Evolutionary conservation across 345 rosid genomes (phyloP).

Genomic region (Brassica incana): DNA sequence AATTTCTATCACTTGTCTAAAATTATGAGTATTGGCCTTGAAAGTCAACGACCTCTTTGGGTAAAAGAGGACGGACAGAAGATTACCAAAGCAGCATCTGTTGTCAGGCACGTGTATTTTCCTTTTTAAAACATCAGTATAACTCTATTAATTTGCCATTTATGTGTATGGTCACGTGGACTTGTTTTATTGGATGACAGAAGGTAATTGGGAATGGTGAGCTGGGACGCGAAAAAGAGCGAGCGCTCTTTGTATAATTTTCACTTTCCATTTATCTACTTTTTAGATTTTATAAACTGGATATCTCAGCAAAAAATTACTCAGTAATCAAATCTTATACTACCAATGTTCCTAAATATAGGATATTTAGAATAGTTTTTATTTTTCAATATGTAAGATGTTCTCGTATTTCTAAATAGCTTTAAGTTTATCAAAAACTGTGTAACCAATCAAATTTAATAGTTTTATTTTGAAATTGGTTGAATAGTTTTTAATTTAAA

Average conservation of each 20-base stretch:
- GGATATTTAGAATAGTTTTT: too few relatives aligned
- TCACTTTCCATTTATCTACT: constrained; percentile 24
- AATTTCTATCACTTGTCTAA: neutral
- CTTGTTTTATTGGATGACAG: neutral
- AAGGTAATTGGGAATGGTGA: neutral
- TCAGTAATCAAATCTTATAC: neutral
- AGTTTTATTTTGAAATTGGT: too few relatives aligned
- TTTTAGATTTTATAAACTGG: neutral
- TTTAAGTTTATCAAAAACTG: too few relatives aligned
- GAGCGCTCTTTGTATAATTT: neutral
- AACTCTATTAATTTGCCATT: neutral
- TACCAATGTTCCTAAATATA: too few relatives aligned
- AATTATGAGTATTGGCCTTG: neutral
- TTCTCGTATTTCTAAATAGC: too few relatives aligned
- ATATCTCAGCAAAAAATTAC: neutral
- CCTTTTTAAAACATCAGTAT: neutral
- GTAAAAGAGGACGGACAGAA: constrained; percentile 8
- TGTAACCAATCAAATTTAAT: too few relatives aligned
- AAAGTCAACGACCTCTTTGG: constrained; percentile 38
- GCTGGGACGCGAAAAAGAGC: neutral
- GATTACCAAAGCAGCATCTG: constrained; percentile 23
- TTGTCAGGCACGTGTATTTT: constrained; percentile 28
- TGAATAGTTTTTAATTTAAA: too few relatives aligned
- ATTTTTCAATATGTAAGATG: too few relatives aligned
- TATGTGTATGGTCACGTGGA: neutral